Base-by-base conservation (phyloP, 2,329 filamentous ascomycete genomes). In the Alternaria brassicicola region DNA sequence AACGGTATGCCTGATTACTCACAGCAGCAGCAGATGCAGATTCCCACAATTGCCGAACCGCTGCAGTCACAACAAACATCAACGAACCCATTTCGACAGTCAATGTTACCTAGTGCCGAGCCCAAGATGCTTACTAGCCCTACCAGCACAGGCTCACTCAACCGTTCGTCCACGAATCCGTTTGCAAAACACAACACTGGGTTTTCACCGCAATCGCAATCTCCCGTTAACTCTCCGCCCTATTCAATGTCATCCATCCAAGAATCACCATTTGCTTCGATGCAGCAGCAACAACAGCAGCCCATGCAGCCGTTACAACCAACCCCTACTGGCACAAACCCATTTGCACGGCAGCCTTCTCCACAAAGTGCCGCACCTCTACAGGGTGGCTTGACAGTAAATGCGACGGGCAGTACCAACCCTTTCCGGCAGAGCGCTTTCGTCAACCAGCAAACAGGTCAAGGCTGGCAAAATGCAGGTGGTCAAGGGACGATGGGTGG, bases 21-120 rank as follows among this genome's bases (percentile, higher is more conserved):
- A 55, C 78, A 78, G 61, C 81, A 69, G 54, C 59, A 53, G 50
- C 67, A 64, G 39, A 61, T 73, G 62, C 62, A 69, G 49, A 33
- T 67, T 52, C 71, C 77, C 63, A 69, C 68, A 55, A 69, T 75
- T 63, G 52, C 76, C 62, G 67, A 78, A 54, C 74, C 77, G 70
- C 81, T 77, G 23, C 83, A 83, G 57, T 84, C 83, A 17, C 76
- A 76, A 52, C 73, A 72, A 86, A 88, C 75, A 68, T 88, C 82
- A 21, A 97, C 93, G 7, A 99, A 99, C 74, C 95, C 95, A 0
- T 99, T 99, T 85, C 86, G 95, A 39, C 90, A 93, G 73, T 97
- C 94, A 1, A 94, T 94, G 88, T 82, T 97, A 80, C 72, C 80
- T 2, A 65, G 50, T 42, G 55, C 64, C 3, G 72, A 76, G 47